Evolutionary conservation across 2,329 filamentous ascomycete species (phyloP), one percentile per base, ranked within the genome.

Genomic region (Colletotrichum echinochloae): DNA sequence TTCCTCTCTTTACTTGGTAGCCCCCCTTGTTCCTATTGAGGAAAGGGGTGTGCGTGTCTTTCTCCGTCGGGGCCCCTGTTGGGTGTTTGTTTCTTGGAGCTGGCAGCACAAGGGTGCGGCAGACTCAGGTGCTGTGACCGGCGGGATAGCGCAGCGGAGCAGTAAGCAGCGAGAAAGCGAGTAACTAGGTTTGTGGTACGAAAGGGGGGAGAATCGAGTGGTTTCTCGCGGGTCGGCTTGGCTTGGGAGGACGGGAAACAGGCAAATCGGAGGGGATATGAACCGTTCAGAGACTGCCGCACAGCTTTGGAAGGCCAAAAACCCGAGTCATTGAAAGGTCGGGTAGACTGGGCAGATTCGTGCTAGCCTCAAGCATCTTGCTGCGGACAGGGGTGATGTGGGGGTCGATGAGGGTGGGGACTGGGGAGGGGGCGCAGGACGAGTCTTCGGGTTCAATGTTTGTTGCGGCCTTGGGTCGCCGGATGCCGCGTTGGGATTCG

Each of bases 241-340:
- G 59, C 46, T 39, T 59, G 28, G 41, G 20, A 39, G 37, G 60
- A 60, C 54, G 46, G 52, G 49, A 1, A 57, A 71, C 52, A 61
- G 67, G 67, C 67, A 54, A 71, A 68, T 64, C 39, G 52, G 66
- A 60, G 37, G 54, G 60, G 60, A 56, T 69, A 71, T 71, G 69
- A 65, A 68, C 70, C 69, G 64, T 70, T 65, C 65, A 69, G 65
- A 65, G 44, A 44, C 20, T 3, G 44, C 20, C 16, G 23, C 23
- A 65, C 51, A 54, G 65, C 65, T 28, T 54, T 59, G 65, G 65
- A 54, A 26, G 44, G 59, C 60, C 33, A 46, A 70, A 55, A 37
- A 46, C 46, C 65, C 65, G 69, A 71, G 69, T 71, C 69, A 71
- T 71, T 65, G 55, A 48, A 28, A 39, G 41, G 52, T 46, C 44